Base-by-base conservation (phyloP, 345 rosid genomes). In the Pelargonium nanum region DNA sequence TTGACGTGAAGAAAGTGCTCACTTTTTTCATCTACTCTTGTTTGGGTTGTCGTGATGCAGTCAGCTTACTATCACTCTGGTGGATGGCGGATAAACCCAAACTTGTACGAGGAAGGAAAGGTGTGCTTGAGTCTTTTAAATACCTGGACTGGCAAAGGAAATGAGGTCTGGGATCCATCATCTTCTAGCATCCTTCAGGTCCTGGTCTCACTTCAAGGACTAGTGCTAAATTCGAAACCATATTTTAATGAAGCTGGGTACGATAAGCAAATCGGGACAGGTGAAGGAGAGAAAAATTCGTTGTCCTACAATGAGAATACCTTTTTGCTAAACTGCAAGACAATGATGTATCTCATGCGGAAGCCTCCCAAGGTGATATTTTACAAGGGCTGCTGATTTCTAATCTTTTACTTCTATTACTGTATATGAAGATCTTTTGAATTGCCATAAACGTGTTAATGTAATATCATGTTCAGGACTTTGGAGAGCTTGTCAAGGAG, bases 241-340 rank as follows among this genome's bases (percentile, higher is more conserved):
- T 94, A 94, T 78, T 94, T 94, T 75, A 94, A 94, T 65, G 99
- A 94, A 81, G 96, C 99, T 23, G 97, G 97, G 60, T 94, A 90
- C 56, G 97, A 90, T 70, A 90, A 85, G 71, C 97, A 94, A 70
- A 66, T 86, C 3, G 96, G 97, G 63, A 86, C 97, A 26, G 95
- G 91, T 6, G 99, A 94, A 72, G 99, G 99, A 65, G 99, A 94
- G 81, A 94, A 85, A 72, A 94, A 88, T 71, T 90, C 97, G 0
- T 55, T 90, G 64, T 83, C 91, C 19, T 94, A 94, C 70, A 90
- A 94, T 65, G 99, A 90, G 72, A 94, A 90, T 53, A 78, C 96
- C 2, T 94, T 90, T 82, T 71, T 94, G 72, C 81, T 94, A 32
- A 90, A 78, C 69, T 90, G 99, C 87, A 94, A 94, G 85, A 77